Percentiles rank a stretch among this genome's conserved stretches.
These are phyloP conservation scores for Collybiopsis confluens DNA, from an alignment of 768 basidiomycete genomes.

Conservation along the genomic window DNA sequence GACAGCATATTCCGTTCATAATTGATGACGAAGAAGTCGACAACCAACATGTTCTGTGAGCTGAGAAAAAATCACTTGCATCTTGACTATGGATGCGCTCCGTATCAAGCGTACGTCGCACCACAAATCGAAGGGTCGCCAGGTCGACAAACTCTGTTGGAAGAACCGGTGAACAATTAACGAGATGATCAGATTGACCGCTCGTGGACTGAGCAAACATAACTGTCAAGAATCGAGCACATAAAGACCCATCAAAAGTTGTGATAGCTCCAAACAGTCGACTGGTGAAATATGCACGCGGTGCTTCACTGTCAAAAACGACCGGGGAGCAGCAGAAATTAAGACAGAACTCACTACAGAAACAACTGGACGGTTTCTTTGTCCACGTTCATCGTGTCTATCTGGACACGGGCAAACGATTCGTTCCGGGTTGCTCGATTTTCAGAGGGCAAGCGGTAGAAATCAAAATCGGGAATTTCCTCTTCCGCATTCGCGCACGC, in stretches of 20 bases:
- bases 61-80: too few relatives aligned
- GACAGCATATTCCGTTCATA: too few relatives aligned
- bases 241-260: background rate
- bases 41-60: too few relatives aligned
- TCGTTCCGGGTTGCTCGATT: conserved; percentile 54
- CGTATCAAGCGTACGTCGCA: too few relatives aligned
- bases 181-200: too few relatives aligned
- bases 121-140: too few relatives aligned
- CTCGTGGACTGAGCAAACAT: too few relatives aligned
- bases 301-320: conserved; percentile 24
- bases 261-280: conserved; percentile 42
- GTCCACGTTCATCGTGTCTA: conserved; percentile 43
- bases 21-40: too few relatives aligned
- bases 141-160: too few relatives aligned
- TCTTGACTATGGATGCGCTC: too few relatives aligned
- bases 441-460: conserved; percentile 40
- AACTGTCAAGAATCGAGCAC: background rate
- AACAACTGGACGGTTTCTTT: conserved; percentile 46
- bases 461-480: conserved; percentile 57
- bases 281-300: conserved; percentile 60
- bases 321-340: background rate
- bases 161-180: too few relatives aligned
- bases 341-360: conserved; percentile 40
- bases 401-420: conserved; percentile 48
- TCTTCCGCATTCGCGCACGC: conserved; percentile 58